These are phyloP conservation scores for Zizania palustris DNA, from an alignment of 202 grass and related monocot species.

Conservation along the genomic window DNA sequence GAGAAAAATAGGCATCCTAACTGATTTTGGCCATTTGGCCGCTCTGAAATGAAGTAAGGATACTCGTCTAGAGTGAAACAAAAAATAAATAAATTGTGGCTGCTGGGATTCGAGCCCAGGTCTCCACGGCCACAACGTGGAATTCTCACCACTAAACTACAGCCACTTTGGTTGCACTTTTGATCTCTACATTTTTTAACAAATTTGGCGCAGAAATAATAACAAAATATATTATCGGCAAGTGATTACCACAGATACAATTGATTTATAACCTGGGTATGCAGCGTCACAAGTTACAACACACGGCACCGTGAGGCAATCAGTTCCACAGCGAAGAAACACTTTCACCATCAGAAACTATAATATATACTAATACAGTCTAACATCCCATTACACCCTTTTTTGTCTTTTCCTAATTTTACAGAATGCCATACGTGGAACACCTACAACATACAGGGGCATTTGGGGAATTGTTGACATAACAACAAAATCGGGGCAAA, in stretches of 20 bases:
- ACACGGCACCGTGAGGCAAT: no score
- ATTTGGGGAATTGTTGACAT: not conserved
- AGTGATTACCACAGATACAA: no score
- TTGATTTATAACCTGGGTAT: no score
- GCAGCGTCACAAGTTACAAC: no score
- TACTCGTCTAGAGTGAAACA: not conserved
- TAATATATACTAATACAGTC: not conserved
- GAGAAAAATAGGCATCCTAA: not conserved
- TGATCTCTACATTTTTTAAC: no score
- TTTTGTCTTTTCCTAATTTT: constrained; percentile 15
- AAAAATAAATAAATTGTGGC: constrained; percentile 49
- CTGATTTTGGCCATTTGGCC: not conserved
- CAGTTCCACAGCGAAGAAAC: not conserved
- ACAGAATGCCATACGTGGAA: constrained; percentile 6
- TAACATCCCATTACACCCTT: not conserved
- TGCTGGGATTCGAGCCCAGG: constrained; percentile 89
- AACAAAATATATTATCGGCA: no score
- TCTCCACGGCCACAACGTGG: constrained; percentile 86
- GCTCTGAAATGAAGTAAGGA: not conserved
- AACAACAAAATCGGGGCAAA: constrained; percentile 23
- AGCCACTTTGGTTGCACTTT: no score
- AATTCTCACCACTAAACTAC: constrained; percentile 97
- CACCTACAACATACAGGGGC: constrained; percentile 37
- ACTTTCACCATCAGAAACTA: not conserved
- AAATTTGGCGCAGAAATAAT: no score